A percentile compares a stretch with the other conserved stretches of the same genome.
Evolutionary conservation across 176 grass and related monocot genomes (phyloP).

Genomic region (Ensete ventricosum): DNA sequence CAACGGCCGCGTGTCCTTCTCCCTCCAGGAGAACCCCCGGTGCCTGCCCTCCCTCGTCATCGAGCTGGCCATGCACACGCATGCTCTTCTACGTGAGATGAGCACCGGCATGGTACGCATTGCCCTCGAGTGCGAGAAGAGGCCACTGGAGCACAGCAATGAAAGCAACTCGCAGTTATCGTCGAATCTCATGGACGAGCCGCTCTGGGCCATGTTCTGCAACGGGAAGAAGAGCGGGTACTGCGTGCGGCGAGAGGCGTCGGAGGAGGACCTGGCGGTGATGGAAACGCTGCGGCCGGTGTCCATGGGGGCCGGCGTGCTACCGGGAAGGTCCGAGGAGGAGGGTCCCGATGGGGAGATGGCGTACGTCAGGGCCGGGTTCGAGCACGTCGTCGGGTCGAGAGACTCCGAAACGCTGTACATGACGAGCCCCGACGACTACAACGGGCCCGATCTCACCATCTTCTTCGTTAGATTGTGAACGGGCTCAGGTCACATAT

Average conservation of each 20-base stretch:
- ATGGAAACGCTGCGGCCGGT: constrained; percentile 10
- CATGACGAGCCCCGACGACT: constrained; percentile 7
- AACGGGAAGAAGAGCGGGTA: constrained; percentile 14
- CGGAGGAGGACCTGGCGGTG: constrained; percentile 10
- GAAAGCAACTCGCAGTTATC: neutral
- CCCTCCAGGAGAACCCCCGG: constrained; percentile 10
- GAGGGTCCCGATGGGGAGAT: constrained; percentile 22
- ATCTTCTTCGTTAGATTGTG: constrained; percentile 25
- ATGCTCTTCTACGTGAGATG: constrained; percentile 9
- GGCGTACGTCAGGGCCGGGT: neutral
- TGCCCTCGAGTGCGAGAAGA: constrained; percentile 20
- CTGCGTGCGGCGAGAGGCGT: constrained; percentile 6
- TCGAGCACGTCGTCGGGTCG: constrained; percentile 16
- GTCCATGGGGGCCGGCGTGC: constrained; percentile 7
- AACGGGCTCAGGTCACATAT: neutral
- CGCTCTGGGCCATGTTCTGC: constrained; percentile 13
- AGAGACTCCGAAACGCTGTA: constrained; percentile 7
- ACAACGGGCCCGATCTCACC: neutral
- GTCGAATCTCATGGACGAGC: constrained; percentile 1
- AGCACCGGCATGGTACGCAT: constrained; percentile 16
- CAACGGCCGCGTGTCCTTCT: constrained; percentile 2
- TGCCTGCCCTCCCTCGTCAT: constrained; percentile 15
- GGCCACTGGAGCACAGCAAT: neutral
- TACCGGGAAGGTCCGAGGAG: neutral
- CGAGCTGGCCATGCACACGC: constrained; percentile 3